Conservation (phyloP, 495 filamentous ascomycete species). For the Penicillium salamii region DNA sequence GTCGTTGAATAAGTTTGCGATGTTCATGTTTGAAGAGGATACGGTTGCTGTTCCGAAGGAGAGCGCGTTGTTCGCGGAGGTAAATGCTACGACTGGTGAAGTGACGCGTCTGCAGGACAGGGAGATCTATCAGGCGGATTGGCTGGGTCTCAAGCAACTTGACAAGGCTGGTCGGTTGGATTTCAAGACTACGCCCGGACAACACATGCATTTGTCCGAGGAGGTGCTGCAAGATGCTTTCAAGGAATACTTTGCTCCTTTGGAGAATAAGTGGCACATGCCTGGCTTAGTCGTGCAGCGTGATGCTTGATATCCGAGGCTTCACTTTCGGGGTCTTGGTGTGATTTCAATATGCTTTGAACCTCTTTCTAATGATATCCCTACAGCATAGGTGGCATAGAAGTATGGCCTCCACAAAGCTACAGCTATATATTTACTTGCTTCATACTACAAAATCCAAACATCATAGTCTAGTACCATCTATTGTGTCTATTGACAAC, state of each 20-base stretch:
- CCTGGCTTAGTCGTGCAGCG: slow-evolving; percentile 24
- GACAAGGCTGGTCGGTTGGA: slow-evolving; percentile 77
- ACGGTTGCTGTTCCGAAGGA: slow-evolving; percentile 85
- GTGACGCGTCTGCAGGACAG: slow-evolving; percentile 68
- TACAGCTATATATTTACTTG: background rate
- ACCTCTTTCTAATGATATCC: slow-evolving; percentile 7
- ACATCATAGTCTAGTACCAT: slow-evolving; percentile 10
- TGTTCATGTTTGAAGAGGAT: slow-evolving; percentile 90
- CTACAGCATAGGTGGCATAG: background rate
- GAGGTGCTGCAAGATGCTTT: slow-evolving; percentile 65
- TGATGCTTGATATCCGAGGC: background rate
- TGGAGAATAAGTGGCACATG: slow-evolving; percentile 15
- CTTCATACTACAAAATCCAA: background rate
- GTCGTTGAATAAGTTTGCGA: slow-evolving; percentile 71
- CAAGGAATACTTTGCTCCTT: slow-evolving; percentile 61
- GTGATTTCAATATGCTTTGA: slow-evolving; percentile 3
- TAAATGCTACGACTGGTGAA: slow-evolving; percentile 63
- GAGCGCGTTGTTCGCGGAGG: slow-evolving; percentile 86
- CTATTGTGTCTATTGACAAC: slow-evolving; percentile 23
- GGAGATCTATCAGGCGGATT: slow-evolving; percentile 83
- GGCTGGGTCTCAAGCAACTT: slow-evolving; percentile 80
- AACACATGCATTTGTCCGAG: slow-evolving; percentile 81
- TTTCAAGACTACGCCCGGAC: slow-evolving; percentile 66
- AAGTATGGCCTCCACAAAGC: background rate
- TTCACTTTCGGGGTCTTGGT: background rate